A percentile compares a stretch with the other conserved stretches of the same genome.
phyloP scores from a whole-genome alignment of 305 asterid genomes.

The Fraxinus ornus region DNA sequence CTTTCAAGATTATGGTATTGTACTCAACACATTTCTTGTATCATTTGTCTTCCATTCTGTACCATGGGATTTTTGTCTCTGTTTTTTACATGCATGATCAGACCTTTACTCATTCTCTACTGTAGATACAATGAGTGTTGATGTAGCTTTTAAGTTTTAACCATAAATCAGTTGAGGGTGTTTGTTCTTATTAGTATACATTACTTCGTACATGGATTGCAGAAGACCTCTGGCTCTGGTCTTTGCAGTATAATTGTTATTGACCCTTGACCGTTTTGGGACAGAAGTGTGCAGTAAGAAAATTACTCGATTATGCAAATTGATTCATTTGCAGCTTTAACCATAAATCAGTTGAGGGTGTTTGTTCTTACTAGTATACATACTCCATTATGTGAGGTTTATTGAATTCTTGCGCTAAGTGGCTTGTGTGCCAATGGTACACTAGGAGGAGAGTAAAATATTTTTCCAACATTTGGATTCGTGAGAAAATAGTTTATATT shows the following conservation, averaged over 20 bases:
- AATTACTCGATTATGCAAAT: neutral
- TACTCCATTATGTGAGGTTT: neutral
- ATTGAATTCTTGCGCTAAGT: neutral
- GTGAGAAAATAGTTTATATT: neutral
- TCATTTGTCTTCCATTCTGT: neutral
- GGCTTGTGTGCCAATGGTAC: neutral
- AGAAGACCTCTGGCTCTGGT: neutral
- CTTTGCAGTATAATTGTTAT: neutral
- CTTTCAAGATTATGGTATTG: slow-evolving; percentile 12
- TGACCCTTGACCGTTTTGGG: neutral
- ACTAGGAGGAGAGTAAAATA: neutral
- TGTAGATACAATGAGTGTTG: slow-evolving; percentile 22
- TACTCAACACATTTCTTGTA: slow-evolving; percentile 17
- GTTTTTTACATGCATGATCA: neutral
- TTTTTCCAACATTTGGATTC: neutral
- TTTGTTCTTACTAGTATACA: too few species aligned
- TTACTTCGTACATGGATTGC: neutral
- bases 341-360: neutral
- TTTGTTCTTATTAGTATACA: slow-evolving; percentile 14
- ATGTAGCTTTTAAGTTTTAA: slow-evolving; percentile 7
- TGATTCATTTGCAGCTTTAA: neutral
- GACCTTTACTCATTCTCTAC: neutral
- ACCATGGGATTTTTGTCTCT: neutral
- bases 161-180: slow-evolving; percentile 10
- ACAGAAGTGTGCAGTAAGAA: slow-evolving; percentile 3